Evolutionary conservation across 345 rosid genomes (phyloP), one percentile per base, ranked within the genome.

Genomic region (Arabis alpina): DNA sequence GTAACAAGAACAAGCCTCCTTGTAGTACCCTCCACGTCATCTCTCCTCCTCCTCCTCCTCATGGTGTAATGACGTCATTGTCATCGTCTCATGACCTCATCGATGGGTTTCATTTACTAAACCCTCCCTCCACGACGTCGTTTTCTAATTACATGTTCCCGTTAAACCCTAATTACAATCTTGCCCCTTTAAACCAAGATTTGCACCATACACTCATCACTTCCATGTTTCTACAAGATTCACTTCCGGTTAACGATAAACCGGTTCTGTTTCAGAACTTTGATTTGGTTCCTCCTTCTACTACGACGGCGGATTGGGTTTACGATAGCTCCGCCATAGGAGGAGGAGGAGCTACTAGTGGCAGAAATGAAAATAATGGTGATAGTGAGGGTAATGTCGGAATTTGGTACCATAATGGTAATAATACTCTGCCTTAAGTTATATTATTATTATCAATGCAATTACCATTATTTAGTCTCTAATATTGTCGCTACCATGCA

Each of bases 181-280:
- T 79, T 36, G 82, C 80, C 25, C 82, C 96, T 5, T 80, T 95
- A 53, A 90, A 92, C 84, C 97, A 92, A 62, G 97, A 91, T 79
- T 83, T 94, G 80, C 98, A 88, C 83, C 97, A 90, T 34, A 81
- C 97, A 64, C 77, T 92, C 61, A 78, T 90, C 59, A 45, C 64
- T n/a, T 63, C 75, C 36, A 73, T 81, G 87, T 87, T 89, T 60
- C 81, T 83, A 27, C 85, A 85, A 5, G 86, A 70, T 30, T 49
- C 53, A 41, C 28, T 42, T 0, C 81, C 80, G 48, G 58, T 58
- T 40, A 79, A 47, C 61, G 86, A 82, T 51, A 57, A 72, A 81
- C 85, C 97, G 25, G 86, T 85, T 64, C 61, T 82, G 78, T 88
- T 87, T 72, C 92, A 83, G 53, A 88, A 85, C 55, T 82, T 81